phyloP scores from a whole-genome alignment of 1,139 yeast genomes.

The Debaryomyces singareniensis region DNA sequence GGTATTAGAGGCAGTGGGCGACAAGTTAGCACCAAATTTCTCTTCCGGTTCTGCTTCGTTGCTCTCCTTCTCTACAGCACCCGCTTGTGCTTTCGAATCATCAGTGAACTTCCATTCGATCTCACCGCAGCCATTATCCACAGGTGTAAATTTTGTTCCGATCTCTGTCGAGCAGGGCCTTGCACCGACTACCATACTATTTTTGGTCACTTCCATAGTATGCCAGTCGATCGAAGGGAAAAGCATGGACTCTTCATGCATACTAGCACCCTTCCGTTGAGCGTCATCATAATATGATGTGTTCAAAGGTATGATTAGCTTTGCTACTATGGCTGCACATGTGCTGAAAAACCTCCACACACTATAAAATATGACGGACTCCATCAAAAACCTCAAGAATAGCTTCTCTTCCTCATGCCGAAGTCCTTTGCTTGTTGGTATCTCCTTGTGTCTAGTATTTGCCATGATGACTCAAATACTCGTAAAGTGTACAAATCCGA shows the following conservation, averaged over 20 bases:
- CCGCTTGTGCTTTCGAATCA: constrained; percentile 17
- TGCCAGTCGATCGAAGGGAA: constrained; percentile 14
- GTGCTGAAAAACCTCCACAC: too few relatives aligned
- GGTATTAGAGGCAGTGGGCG: constrained; percentile 49
- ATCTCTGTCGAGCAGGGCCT: constrained; percentile 45
- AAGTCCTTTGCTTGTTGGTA: too few relatives aligned
- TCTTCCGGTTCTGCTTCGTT: constrained; percentile 1
- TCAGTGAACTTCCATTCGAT: constrained; percentile 54
- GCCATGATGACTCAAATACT: too few relatives aligned
- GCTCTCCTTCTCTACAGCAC: background rate
- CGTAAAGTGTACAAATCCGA: too few relatives aligned
- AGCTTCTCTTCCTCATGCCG: too few relatives aligned
- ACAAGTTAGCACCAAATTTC: too few relatives aligned
- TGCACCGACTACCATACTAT: constrained; percentile 6
- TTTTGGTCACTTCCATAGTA: constrained; percentile 4
- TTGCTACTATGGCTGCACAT: too few relatives aligned
- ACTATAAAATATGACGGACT: too few relatives aligned
- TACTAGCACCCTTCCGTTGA: background rate
- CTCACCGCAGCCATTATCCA: constrained; percentile 48
- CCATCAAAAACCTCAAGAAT: too few relatives aligned
- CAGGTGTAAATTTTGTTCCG: constrained; percentile 43
- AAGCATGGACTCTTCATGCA: constrained; percentile 5
- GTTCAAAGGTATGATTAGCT: too few relatives aligned
- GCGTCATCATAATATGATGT: background rate
- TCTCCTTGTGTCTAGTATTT: too few relatives aligned